Conservation (phyloP, 441 rosid species). For the Breynia disticha region DNA sequence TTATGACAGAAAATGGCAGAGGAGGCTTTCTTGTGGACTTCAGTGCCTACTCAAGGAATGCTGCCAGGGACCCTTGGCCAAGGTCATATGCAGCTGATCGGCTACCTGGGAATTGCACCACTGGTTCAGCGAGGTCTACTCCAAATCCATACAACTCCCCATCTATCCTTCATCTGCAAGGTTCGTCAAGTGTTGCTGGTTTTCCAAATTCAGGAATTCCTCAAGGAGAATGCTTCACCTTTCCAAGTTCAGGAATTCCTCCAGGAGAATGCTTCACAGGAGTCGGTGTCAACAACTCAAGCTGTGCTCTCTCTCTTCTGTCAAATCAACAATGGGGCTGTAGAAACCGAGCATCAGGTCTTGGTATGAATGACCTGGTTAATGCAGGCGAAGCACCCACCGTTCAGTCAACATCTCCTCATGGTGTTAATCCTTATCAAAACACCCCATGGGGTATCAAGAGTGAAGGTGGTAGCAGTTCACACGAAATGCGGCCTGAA, state of each 20-base stretch:
- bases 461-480: constrained; percentile 26
- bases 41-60: constrained; percentile 30
- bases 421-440: constrained; percentile 24
- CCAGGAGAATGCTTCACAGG: constrained; percentile 65
- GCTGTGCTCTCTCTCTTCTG: constrained; percentile 99
- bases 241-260: constrained; percentile 35
- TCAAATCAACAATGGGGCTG: constrained; percentile 78
- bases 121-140: constrained; percentile 27
- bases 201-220: constrained; percentile 36
- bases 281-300: constrained; percentile 38
- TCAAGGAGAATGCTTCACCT: constrained; percentile 61
- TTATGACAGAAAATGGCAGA: constrained; percentile 37
- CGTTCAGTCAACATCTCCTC: constrained; percentile 37
- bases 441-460: constrained; percentile 50
- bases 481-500: constrained; percentile 30
- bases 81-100: constrained; percentile 31
- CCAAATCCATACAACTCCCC: constrained; percentile 32
- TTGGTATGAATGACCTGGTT: constrained; percentile 26
- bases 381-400: constrained; percentile 29
- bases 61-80: constrained; percentile 41
- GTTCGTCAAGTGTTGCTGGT: constrained; percentile 39
- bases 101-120: constrained; percentile 23
- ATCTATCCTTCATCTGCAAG: constrained; percentile 41
- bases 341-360: constrained; percentile 29
- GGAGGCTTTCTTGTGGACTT: constrained; percentile 64